A percentile compares a stretch with the other conserved stretches of the same genome.
Evolutionary conservation across 2,329 filamentous ascomycete species (phyloP).

Genomic region (Fusarium sp.): DNA sequence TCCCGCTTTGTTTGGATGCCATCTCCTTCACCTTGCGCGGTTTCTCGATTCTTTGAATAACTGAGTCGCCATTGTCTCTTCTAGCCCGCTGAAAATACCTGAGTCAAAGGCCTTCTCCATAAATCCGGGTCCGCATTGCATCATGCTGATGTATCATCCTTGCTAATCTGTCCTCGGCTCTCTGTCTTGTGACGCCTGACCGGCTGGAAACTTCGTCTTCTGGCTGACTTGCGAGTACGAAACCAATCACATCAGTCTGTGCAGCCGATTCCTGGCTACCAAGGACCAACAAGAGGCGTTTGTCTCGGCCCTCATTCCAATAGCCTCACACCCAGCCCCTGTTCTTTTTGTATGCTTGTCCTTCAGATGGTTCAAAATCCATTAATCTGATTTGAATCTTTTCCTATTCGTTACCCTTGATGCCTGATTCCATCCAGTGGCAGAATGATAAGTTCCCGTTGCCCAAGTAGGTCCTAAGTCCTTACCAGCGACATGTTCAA

Average conservation of each 20-base stretch:
- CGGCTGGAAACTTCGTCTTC: slow-evolving; percentile 26
- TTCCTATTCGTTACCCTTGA: not conserved
- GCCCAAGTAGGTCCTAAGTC: too few species aligned
- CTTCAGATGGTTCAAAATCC: slow-evolving; percentile 9
- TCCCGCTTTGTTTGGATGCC: slow-evolving; percentile 9
- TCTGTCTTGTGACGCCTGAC: slow-evolving; percentile 41
- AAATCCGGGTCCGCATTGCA: slow-evolving; percentile 40
- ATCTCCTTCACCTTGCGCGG: slow-evolving; percentile 6
- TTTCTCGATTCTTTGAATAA: slow-evolving; percentile 13
- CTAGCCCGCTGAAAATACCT: slow-evolving; percentile 33
- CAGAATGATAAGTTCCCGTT: slow-evolving; percentile 1
- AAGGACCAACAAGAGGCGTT: slow-evolving; percentile 38
- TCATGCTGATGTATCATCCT: slow-evolving; percentile 42
- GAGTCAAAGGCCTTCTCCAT: slow-evolving; percentile 36
- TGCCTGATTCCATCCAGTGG: slow-evolving; percentile 4
- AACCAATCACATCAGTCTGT: slow-evolving; percentile 37
- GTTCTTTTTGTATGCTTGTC: slow-evolving; percentile 23
- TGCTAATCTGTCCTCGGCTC: slow-evolving; percentile 21
- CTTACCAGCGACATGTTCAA: not conserved
- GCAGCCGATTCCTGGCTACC: slow-evolving; percentile 35
- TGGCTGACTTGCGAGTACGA: slow-evolving; percentile 35
- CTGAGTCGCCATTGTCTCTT: slow-evolving; percentile 16
- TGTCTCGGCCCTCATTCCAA: slow-evolving; percentile 40
- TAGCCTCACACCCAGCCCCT: slow-evolving; percentile 37
- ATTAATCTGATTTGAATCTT: slow-evolving; percentile 10